These are phyloP conservation scores for Coemansia sp. DNA, from an alignment of 192 early-diverging fungal species.

Conservation along the genomic window DNA sequence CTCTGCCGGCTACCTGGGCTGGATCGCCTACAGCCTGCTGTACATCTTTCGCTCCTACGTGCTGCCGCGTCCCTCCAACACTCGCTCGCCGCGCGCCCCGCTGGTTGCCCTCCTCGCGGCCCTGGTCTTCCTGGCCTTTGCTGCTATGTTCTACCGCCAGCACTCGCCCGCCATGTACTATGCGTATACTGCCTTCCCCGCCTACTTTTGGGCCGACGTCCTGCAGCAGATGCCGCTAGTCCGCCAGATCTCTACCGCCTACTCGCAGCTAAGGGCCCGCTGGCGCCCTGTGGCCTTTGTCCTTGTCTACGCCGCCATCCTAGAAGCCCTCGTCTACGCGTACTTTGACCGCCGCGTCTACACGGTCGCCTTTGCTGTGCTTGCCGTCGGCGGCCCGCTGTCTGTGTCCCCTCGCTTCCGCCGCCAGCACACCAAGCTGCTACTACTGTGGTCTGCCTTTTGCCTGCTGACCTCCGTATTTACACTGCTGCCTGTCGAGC, in stretches of 20 bases:
- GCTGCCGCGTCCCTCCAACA: slow-evolving; percentile 1
- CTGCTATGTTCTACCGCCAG: slow-evolving; percentile 64
- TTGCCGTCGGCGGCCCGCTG: slow-evolving; percentile 62
- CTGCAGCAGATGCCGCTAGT: slow-evolving; percentile 33
- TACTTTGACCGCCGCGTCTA: slow-evolving; percentile 72
- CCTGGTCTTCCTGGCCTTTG: slow-evolving; percentile 42
- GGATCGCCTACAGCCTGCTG: slow-evolving; percentile 78
- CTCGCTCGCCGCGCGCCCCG: slow-evolving; percentile 9
- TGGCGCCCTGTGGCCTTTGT: slow-evolving; percentile 42
- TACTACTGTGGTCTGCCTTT: slow-evolving; percentile 58
- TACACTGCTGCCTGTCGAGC: slow-evolving; percentile 84
- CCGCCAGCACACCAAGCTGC: slow-evolving; percentile 46
- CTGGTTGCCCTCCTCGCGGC: slow-evolving; percentile 36
- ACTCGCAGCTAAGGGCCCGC: slow-evolving; percentile 8
- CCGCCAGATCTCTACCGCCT: slow-evolving; percentile 21
- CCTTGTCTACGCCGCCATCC: slow-evolving; percentile 54
- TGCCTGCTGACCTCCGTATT: slow-evolving; percentile 76
- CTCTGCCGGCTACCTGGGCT: slow-evolving; percentile 80
- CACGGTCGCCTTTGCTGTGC: slow-evolving; percentile 53
- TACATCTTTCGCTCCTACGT: slow-evolving; percentile 72
- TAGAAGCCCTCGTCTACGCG: slow-evolving; percentile 82
- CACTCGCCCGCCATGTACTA: slow-evolving; percentile 82
- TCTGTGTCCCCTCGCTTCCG: slow-evolving; percentile 51
- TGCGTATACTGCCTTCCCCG: slow-evolving; percentile 76
- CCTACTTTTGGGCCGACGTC: slow-evolving; percentile 76